These are phyloP conservation scores for Gigaspora rosea DNA, from an alignment of 192 early-diverging fungal species.

Conservation along the genomic window DNA sequence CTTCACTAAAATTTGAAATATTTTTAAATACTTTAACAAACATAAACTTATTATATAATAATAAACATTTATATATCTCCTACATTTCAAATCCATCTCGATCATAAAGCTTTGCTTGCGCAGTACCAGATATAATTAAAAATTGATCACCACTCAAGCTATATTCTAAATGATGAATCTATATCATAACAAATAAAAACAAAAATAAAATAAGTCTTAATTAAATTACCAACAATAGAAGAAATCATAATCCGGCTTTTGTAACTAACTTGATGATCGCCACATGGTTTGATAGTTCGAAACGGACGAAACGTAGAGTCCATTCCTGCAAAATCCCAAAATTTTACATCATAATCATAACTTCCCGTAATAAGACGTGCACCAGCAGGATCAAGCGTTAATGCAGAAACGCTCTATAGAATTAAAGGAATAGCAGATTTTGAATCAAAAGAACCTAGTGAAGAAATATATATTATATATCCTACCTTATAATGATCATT, in stretches of 20 bases:
- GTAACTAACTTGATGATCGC: conserved; percentile 62
- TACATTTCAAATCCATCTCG: conserved; percentile 73
- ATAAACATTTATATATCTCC: not conserved
- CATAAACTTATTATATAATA: not conserved
- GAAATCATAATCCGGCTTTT: not conserved
- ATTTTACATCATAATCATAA: conserved; percentile 76
- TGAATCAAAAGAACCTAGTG: not conserved
- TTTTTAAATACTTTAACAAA: not conserved
- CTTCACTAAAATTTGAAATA: conserved; percentile 35
- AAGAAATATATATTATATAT: not conserved
- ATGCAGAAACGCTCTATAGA: conserved; percentile 68
- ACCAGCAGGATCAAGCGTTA: conserved; percentile 84
- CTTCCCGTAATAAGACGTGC: conserved; percentile 76
- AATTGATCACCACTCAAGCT: conserved; percentile 74
- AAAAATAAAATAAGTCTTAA: not conserved
- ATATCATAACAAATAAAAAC: not conserved
- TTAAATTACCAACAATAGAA: not conserved
- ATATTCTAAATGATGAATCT: conserved; percentile 81
- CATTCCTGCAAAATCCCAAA: conserved; percentile 97
- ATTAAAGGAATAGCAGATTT: not conserved
- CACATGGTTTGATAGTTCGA: conserved; percentile 75
- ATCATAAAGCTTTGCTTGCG: conserved; percentile 75
- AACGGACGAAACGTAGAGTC: conserved; percentile 73
- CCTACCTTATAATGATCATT: conserved; percentile 66
- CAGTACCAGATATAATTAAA: conserved; percentile 74